A percentile compares a stretch with the other conserved stretches of the same genome.
phyloP scores from a whole-genome alignment of 352 stramenopile genomes.

The Globisporangium mamillatum region DNA sequence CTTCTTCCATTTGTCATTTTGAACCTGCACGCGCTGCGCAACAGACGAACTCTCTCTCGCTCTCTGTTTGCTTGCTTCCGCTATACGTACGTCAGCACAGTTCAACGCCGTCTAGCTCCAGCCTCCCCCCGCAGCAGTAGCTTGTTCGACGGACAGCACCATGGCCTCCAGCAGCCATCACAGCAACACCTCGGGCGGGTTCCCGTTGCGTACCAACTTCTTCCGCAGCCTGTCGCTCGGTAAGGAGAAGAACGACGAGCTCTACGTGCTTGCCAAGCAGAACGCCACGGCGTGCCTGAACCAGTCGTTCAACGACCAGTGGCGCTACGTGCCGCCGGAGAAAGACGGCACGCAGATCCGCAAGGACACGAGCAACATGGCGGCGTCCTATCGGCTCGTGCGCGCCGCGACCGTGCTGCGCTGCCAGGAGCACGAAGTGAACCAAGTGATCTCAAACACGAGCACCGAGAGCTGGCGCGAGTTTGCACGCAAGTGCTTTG shows the following conservation, averaged over 20 bases:
- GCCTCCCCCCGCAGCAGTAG: neutral
- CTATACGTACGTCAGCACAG: neutral
- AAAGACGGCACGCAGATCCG: conserved; percentile 78
- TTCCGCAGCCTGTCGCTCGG: conserved; percentile 65
- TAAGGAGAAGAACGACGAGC: conserved; percentile 51
- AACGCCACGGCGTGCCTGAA: conserved; percentile 59
- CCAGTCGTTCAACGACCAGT: conserved; percentile 79
- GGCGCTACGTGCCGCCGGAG: conserved; percentile 74
- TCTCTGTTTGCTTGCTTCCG: neutral
- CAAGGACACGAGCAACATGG: conserved; percentile 81
- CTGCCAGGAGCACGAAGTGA: conserved; percentile 74
- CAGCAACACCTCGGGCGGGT: conserved; percentile 23
- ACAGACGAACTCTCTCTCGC: neutral
- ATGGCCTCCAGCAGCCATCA: conserved; percentile 6
- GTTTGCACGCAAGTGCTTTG: conserved; percentile 75
- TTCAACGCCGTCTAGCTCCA: neutral
- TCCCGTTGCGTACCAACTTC: conserved; percentile 69
- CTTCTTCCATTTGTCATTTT: conserved; percentile 12
- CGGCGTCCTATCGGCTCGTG: conserved; percentile 59
- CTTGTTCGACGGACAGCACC: neutral
- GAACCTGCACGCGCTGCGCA: neutral
- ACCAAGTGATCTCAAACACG: conserved; percentile 67
- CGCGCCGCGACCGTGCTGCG: conserved; percentile 66
- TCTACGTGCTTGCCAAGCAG: conserved; percentile 48
- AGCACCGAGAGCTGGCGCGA: conserved; percentile 70